Conservation (phyloP, 148 eudicot species). For the Mesembryanthemum crystallinum region DNA sequence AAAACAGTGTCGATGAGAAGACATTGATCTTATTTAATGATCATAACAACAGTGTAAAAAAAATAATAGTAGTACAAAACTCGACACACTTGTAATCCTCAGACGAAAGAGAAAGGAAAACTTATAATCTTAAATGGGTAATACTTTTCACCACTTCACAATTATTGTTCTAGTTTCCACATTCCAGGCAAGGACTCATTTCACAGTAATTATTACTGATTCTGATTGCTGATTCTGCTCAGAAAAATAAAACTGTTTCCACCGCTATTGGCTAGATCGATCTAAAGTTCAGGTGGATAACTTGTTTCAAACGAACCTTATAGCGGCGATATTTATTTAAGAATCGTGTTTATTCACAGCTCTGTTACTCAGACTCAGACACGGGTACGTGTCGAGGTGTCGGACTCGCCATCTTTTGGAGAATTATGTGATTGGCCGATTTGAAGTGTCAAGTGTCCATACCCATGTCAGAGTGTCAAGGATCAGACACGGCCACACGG, state of each 20-base stretch:
- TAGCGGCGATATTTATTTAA: not conserved
- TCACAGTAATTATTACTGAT: not conserved
- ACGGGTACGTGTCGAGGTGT: no score
- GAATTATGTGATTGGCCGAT: no score
- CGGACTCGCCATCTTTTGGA: no score
- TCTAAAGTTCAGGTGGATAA: not conserved
- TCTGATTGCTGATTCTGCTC: not conserved
- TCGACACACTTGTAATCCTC: not conserved
- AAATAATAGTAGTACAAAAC: not conserved
- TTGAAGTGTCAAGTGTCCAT: no score
- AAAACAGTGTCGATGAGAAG: not conserved
- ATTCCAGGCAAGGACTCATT: not conserved
- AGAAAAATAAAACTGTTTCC: not conserved
- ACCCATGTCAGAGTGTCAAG: no score
- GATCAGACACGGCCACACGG: no score
- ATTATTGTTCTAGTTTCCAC: not conserved
- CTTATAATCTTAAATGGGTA: not conserved
- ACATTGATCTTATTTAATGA: not conserved
- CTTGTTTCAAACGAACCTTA: not conserved
- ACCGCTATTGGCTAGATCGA: not conserved
- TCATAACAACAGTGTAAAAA: not conserved
- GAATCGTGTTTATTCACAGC: not conserved
- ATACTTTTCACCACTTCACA: not conserved
- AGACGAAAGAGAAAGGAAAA: not conserved
- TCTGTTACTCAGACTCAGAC: no score